Evolutionary conservation across 1,139 yeast species (phyloP).

Genomic region (Saccharomyces uvarum): DNA sequence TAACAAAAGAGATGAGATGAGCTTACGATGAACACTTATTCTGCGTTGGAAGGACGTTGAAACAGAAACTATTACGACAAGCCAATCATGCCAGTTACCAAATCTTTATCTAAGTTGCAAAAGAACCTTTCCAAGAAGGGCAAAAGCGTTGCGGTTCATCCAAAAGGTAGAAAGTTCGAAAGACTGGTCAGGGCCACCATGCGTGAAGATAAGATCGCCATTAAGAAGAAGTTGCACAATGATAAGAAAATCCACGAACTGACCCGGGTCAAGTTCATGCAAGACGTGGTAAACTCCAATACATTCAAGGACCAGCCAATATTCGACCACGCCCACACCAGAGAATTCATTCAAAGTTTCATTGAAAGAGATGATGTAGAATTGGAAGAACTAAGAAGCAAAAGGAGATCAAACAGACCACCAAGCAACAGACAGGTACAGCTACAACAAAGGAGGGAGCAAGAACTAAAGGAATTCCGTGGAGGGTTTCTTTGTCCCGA

Average conservation of each 20-base stretch:
- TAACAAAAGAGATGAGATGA: background rate
- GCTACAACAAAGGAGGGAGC: constrained; percentile 53
- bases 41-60: background rate
- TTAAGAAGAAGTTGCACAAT: constrained; percentile 46
- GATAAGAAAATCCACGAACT: constrained; percentile 55
- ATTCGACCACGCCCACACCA: constrained; percentile 52
- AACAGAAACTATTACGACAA: background rate
- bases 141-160: constrained; percentile 51
- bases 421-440: constrained; percentile 59
- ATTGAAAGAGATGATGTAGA: constrained; percentile 70
- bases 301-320: constrained; percentile 36
- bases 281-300: constrained; percentile 49
- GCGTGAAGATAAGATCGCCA: constrained; percentile 62
- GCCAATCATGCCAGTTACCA: constrained; percentile 63
- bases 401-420: constrained; percentile 85
- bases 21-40: background rate
- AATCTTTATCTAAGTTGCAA: constrained; percentile 63
- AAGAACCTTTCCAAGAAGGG: constrained; percentile 40
- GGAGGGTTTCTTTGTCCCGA: constrained; percentile 76
- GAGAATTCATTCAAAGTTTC: constrained; percentile 53
- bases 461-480: constrained; percentile 52
- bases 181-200: constrained; percentile 79
- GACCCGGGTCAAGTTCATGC: constrained; percentile 53
- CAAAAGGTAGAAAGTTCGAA: constrained; percentile 81
- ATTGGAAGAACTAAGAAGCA: constrained; percentile 46